These are phyloP conservation scores for Akanthomyces lecanii DNA, from an alignment of 2,329 filamentous ascomycete genomes.

Conservation along the genomic window DNA sequence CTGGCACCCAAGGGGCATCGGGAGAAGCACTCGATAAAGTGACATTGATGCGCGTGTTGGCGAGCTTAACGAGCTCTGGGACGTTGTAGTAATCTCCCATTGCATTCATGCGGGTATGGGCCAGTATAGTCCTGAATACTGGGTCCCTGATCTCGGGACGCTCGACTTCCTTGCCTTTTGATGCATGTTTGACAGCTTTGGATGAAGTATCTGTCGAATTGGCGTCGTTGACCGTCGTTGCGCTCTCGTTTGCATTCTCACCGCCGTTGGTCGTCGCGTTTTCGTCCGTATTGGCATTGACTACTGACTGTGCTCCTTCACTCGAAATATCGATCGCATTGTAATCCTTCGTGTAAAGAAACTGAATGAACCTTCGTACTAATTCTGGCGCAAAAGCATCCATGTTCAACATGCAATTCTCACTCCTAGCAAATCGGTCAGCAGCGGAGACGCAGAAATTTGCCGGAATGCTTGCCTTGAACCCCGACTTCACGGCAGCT, in stretches of 20 bases:
- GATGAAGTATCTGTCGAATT: neutral
- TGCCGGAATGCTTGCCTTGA: neutral
- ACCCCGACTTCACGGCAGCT: neutral
- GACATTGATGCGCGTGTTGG: neutral
- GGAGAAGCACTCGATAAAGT: neutral
- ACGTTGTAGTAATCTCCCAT: constrained; percentile 6
- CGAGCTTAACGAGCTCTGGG: neutral
- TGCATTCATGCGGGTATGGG: neutral
- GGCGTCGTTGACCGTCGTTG: neutral
- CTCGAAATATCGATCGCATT: neutral
- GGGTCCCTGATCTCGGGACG: neutral
- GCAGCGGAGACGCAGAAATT: neutral
- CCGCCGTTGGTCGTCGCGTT: neutral
- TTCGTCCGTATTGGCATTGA: neutral
- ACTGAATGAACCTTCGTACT: neutral
- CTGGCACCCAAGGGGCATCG: neutral
- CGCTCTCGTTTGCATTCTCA: accelerated
- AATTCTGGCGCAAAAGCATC: neutral
- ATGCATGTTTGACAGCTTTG: neutral
- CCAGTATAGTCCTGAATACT: neutral
- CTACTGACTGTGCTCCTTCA: neutral
- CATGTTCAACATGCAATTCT: neutral
- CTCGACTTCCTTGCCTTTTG: neutral
- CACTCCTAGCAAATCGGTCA: neutral
- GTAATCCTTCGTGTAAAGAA: neutral